A percentile compares a stretch with the other conserved stretches of the same genome.
These are phyloP conservation scores for Paramecium biaurelia DNA, from an alignment of 73 alveolate species.

Conservation along the genomic window DNA sequence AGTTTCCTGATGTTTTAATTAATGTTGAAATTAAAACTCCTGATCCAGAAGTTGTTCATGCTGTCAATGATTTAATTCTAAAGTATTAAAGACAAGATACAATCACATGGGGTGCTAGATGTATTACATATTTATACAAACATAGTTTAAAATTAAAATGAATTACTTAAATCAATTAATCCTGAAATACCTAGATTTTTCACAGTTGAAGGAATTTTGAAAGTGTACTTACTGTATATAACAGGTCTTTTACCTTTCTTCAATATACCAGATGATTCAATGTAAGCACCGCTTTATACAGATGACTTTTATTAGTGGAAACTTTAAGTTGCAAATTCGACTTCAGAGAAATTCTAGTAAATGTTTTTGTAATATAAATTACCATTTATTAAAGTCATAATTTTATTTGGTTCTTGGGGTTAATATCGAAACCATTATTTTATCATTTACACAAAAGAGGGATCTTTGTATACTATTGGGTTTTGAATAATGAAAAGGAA, in stretches of 20 bases:
- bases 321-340: not conserved
- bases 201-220: constrained; percentile 1
- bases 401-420: not conserved
- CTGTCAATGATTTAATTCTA: not conserved
- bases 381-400: not conserved
- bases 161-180: not conserved
- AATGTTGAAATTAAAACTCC: constrained; percentile 64
- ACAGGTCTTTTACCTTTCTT: constrained; percentile 52
- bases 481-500: constrained; percentile 44
- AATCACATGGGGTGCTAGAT: constrained; percentile 55
- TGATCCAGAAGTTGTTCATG: constrained; percentile 17
- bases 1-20: constrained; percentile 41
- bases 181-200: constrained; percentile 58
- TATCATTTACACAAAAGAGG: constrained; percentile 55
- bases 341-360: not conserved
- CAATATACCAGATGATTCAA: constrained; percentile 54
- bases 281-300: constrained; percentile 46
- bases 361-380: not conserved
- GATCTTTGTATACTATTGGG: constrained; percentile 52
- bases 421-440: not conserved
- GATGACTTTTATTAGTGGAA: constrained; percentile 56
- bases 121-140: not conserved
- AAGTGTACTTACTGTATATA: not conserved
- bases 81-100: constrained; percentile 54
- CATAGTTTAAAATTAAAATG: constrained; percentile 8